Evolutionary conservation across 768 basidiomycete species (phyloP).

Genomic region (Mycena maculata): DNA sequence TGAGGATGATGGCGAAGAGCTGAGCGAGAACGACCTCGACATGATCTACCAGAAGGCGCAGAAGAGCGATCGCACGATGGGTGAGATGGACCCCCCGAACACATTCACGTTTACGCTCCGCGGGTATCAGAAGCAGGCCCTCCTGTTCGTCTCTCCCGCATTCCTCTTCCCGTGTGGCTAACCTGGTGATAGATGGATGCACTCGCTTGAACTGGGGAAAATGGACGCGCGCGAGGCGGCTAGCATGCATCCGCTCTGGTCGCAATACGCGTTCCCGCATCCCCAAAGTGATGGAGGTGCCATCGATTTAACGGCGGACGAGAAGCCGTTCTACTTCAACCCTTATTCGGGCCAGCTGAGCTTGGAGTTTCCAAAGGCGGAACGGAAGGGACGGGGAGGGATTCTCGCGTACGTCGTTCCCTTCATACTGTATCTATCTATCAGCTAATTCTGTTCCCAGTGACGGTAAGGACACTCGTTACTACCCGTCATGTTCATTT

Average conservation of each 20-base stretch:
- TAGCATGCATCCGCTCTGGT: conserved; percentile 95
- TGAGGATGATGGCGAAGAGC: conserved; percentile 82
- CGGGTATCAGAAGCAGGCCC: conserved; percentile 94
- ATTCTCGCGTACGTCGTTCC: conserved; percentile 81
- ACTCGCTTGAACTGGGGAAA: conserved; percentile 82
- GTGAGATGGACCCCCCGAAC: conserved; percentile 83
- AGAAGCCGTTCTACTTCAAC: conserved; percentile 88
- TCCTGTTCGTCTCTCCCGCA: conserved; percentile 60
- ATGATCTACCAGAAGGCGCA: conserved; percentile 92
- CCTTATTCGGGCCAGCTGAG: conserved; percentile 92
- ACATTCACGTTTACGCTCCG: conserved; percentile 82
- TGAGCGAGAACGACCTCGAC: conserved; percentile 84
- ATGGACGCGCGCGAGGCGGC: conserved; percentile 73
- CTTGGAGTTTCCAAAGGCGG: conserved; percentile 84
- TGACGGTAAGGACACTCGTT: too few relatives aligned
- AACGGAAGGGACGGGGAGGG: conserved; percentile 83
- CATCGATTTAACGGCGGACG: conserved; percentile 86
- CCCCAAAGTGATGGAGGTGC: conserved; percentile 61
- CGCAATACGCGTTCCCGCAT: conserved; percentile 82
- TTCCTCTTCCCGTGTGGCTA: conserved; percentile 1
- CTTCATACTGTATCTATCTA: neutral
- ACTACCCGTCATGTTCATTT: too few relatives aligned
- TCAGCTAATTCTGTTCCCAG: conserved; percentile 37
- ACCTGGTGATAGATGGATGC: conserved; percentile 82
- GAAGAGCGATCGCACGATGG: conserved; percentile 78